Conservation (phyloP, 352 stramenopile genomes). For the Phytophthora pluvialis region DNA sequence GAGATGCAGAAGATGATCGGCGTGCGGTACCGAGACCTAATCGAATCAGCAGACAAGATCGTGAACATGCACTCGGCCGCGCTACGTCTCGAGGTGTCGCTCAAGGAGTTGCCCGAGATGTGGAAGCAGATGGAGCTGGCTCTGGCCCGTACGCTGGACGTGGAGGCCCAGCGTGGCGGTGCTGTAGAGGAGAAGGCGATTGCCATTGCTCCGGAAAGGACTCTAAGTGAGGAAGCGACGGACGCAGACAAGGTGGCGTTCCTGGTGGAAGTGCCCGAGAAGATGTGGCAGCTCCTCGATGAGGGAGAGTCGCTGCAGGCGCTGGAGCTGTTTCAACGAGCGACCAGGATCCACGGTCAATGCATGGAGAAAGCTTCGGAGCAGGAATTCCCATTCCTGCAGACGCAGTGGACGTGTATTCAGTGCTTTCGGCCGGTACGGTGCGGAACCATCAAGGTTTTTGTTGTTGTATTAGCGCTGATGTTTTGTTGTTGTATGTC, state of each 20-base stretch:
- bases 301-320: conserved; percentile 61
- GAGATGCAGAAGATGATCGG: conserved; percentile 95
- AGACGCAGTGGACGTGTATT: conserved; percentile 69
- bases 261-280: conserved; percentile 63
- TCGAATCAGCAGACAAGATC: conserved; percentile 93
- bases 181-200: background rate
- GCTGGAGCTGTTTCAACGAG: conserved; percentile 53
- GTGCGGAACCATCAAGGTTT: background rate
- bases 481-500: conserved; percentile 14
- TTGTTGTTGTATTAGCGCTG: background rate
- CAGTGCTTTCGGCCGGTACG: conserved; percentile 66
- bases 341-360: conserved; percentile 38
- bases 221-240: background rate
- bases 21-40: conserved; percentile 92
- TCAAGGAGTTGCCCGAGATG: conserved; percentile 87
- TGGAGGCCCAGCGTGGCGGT: background rate
- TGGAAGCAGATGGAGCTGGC: conserved; percentile 72
- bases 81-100: conserved; percentile 74
- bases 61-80: conserved; percentile 92
- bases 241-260: conserved; percentile 52
- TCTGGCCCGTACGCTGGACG: conserved; percentile 41
- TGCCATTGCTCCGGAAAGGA: background rate
- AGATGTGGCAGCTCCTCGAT: conserved; percentile 77
- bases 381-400: conserved; percentile 65
- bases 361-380: conserved; percentile 22